phyloP scores from a whole-genome alignment of 2,329 filamentous ascomycete species.

The Trichophaea hybrida region DNA sequence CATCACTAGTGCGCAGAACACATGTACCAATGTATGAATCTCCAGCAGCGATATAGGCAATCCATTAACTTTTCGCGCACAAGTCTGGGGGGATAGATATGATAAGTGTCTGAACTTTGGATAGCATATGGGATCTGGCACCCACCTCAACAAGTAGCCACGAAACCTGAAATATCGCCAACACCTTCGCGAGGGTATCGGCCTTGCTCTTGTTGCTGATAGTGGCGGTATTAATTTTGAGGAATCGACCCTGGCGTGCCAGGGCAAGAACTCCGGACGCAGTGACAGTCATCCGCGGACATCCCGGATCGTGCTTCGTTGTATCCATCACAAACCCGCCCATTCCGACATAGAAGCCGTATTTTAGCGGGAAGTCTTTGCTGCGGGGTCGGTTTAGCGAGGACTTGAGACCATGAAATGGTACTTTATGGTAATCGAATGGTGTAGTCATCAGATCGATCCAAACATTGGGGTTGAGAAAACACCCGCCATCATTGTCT shows the following conservation, averaged over 20 bases:
- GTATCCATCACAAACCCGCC: neutral
- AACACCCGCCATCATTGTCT: neutral
- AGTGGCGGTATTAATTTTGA: conserved; percentile 15
- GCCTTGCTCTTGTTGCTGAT: conserved; percentile 33
- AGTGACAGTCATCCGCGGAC: neutral
- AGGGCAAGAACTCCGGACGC: neutral
- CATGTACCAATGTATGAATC: conserved; percentile 30
- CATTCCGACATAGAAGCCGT: neutral
- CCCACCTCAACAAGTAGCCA: conserved; percentile 30
- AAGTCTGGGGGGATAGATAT: conserved; percentile 27
- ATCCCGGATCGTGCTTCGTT: neutral
- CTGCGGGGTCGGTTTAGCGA: neutral
- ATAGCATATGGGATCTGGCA: neutral
- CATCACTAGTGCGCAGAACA: conserved; percentile 30
- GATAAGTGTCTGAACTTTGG: neutral
- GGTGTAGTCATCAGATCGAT: neutral
- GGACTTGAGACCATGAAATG: neutral
- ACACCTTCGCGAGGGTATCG: conserved; percentile 29
- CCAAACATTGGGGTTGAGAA: neutral
- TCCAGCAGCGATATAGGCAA: conserved; percentile 33
- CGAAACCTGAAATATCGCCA: conserved; percentile 32
- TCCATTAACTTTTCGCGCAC: conserved; percentile 28
- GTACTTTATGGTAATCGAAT: neutral
- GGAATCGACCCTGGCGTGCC: conserved; percentile 8
- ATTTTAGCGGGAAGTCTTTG: conserved; percentile 9